Evolutionary conservation across 345 rosid genomes (phyloP), one percentile per base, ranked within the genome.

Genomic region (Excoecaria agallocha): DNA sequence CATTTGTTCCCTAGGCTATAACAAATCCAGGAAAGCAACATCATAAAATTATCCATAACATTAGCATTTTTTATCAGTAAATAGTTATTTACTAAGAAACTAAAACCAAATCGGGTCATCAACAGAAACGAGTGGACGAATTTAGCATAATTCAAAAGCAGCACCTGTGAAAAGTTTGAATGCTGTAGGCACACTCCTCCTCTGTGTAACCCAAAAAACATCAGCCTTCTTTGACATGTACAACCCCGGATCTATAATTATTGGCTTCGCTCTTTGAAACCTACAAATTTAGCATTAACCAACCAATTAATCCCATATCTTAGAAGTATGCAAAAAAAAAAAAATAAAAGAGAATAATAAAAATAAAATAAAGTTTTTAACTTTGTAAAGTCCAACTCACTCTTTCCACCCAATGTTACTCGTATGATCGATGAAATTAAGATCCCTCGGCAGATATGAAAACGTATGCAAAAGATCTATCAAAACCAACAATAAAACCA

Each of bases 391-490:
- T 46, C 62, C 30, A 67, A 81, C 99, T 95, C 77, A 95, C 99
- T 90, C 99, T 87, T 95, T 95, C 99, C 99, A 95, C 22, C 99
- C 99, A 87, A 95, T 95, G 73, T 91, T 79, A 73, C 99, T 95
- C 4, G 99, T 95, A 78, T 95, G 99, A 87, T 95, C 99, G 65
- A 95, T 95, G 91, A 95, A 95, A 78, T 95, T 95, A 64, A 95
- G 94, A 84, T 93, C 96, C 78, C 99, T 82, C 60, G 99, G 97
- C 78, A 95, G 72, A 76, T 84, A 88, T 19, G 99, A 93, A 79
- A 95, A 95, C 25, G 93, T 87, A 73, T 95, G 97, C 86, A 95
- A 82, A 79, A 95, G 93, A 91, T 95, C 99, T 95, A 82, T 48
- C 69, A 38, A 69, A 78, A n/a, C 19, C 67, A 56, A 63, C 22